Evolutionary conservation across 768 basidiomycete genomes (phyloP).

Genomic region (Hericium rajendrae): DNA sequence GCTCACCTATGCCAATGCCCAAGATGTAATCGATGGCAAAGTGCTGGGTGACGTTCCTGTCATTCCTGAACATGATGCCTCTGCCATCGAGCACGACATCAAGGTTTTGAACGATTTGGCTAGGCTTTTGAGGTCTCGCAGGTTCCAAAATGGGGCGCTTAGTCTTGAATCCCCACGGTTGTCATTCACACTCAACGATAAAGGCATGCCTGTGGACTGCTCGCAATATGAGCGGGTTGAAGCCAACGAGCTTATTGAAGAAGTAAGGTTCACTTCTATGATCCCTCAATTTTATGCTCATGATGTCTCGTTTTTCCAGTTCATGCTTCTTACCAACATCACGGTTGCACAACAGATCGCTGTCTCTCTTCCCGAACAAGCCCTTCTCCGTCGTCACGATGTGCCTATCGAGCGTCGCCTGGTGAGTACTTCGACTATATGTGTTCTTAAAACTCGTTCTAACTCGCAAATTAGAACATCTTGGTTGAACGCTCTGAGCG

Average conservation of each 20-base stretch:
- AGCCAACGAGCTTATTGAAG: conserved; percentile 79
- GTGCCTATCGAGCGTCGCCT: conserved; percentile 85
- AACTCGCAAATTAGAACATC: conserved; percentile 38
- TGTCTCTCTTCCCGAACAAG: conserved; percentile 90
- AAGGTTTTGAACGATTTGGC: conserved; percentile 59
- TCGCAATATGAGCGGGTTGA: conserved; percentile 52
- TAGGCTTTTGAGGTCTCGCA: conserved; percentile 56
- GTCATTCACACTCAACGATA: conserved; percentile 70
- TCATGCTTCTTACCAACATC: conserved; percentile 90
- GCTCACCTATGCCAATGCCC: conserved; percentile 75
- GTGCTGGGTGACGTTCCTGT: conserved; percentile 43
- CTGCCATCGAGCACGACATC: conserved; percentile 70
- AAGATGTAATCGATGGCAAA: conserved; percentile 72
- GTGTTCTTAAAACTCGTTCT: conserved; percentile 3
- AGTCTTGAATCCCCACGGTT: conserved; percentile 60
- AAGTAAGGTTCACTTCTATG: conserved; percentile 39
- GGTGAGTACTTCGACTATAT: conserved; percentile 31
- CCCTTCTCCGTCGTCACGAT: conserved; percentile 93
- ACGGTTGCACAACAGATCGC: conserved; percentile 90
- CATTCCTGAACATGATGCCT: conserved; percentile 44
- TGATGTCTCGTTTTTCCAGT: conserved; percentile 33
- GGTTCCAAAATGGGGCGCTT: conserved; percentile 77
- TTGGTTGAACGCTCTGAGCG: conserved; percentile 77
- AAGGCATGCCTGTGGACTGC: conserved; percentile 75
- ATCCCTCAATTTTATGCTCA: neutral